A percentile compares a stretch with the other conserved stretches of the same genome.
phyloP scores from a whole-genome alignment of 139 green algal genomes.

The Yamagishiella unicocca region DNA sequence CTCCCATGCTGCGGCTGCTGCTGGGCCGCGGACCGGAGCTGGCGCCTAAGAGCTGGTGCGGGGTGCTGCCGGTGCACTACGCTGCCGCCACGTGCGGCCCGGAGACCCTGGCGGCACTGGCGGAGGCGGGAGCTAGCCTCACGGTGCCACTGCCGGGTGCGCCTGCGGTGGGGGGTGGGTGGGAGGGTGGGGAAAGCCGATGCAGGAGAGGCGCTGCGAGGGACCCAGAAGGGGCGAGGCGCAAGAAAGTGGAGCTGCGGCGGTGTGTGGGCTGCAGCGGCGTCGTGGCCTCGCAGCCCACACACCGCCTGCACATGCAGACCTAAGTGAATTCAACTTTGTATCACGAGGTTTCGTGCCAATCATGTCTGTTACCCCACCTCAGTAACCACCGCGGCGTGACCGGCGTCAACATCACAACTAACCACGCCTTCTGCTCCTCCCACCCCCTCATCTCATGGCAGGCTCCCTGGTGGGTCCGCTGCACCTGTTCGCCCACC shows the following conservation, averaged over 20 bases:
- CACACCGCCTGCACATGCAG: too few species aligned
- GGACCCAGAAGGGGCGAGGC: not conserved
- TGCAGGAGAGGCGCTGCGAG: not conserved
- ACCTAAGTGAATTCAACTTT: too few species aligned
- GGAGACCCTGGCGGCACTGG: conserved; percentile 6
- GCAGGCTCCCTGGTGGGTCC: conserved; percentile 14
- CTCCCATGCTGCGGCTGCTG: conserved; percentile 33
- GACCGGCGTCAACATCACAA: not conserved
- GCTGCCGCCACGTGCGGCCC: conserved; percentile 4
- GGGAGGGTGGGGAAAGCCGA: not conserved
- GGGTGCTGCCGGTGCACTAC: conserved; percentile 3
- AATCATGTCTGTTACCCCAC: not conserved
- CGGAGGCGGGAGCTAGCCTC: conserved; percentile 1
- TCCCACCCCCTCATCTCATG: not conserved
- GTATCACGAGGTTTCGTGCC: too few species aligned
- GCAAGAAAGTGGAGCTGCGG: not conserved
- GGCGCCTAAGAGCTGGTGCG: not conserved
- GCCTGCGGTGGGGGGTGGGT: not conserved
- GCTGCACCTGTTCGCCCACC: not conserved
- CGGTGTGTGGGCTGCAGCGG: not conserved
- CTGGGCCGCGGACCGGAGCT: not conserved
- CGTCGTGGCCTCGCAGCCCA: too few species aligned
- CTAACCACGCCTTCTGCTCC: not conserved
- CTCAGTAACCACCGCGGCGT: not conserved
- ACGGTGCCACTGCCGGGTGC: not conserved